Evolutionary conservation across 2,329 filamentous ascomycete species (phyloP).

Genomic region (Penicillium sumatraense): DNA sequence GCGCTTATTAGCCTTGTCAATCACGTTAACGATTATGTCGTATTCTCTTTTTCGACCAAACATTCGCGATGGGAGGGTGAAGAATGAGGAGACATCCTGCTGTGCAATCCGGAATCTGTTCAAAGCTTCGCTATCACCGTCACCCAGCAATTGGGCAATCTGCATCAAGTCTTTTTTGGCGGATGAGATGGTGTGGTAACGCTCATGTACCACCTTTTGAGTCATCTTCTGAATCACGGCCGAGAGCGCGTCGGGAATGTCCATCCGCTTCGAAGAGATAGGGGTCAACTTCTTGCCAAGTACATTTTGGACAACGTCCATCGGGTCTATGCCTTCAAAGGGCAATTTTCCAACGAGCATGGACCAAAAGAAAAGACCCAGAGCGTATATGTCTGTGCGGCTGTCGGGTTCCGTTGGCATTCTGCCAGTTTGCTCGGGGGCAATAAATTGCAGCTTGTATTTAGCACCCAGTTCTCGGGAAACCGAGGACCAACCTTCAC

Average conservation of each 20-base stretch:
- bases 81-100: constrained; percentile 91
- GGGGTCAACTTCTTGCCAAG: constrained; percentile 77
- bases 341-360: constrained; percentile 79
- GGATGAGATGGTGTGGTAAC: constrained; percentile 87
- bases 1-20: constrained; percentile 74
- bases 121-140: constrained; percentile 73
- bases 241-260: constrained; percentile 81
- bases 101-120: constrained; percentile 75
- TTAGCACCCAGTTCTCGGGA: constrained; percentile 84
- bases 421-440: constrained; percentile 90
- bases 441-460: constrained; percentile 88
- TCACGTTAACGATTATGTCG: constrained; percentile 70
- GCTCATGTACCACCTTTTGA: constrained; percentile 81
- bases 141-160: constrained; percentile 73
- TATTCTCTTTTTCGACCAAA: constrained; percentile 79
- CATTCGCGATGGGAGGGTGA: constrained; percentile 80
- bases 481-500: constrained; percentile 82
- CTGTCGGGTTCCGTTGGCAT: constrained; percentile 91
- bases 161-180: constrained; percentile 78
- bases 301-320: constrained; percentile 91
- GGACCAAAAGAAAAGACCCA: constrained; percentile 88
- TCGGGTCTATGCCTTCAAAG: constrained; percentile 77
- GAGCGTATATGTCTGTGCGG: constrained; percentile 89
- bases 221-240: constrained; percentile 91
- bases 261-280: constrained; percentile 76